phyloP scores from a whole-genome alignment of 495 filamentous ascomycete species.

The Podospora fimiseda region DNA sequence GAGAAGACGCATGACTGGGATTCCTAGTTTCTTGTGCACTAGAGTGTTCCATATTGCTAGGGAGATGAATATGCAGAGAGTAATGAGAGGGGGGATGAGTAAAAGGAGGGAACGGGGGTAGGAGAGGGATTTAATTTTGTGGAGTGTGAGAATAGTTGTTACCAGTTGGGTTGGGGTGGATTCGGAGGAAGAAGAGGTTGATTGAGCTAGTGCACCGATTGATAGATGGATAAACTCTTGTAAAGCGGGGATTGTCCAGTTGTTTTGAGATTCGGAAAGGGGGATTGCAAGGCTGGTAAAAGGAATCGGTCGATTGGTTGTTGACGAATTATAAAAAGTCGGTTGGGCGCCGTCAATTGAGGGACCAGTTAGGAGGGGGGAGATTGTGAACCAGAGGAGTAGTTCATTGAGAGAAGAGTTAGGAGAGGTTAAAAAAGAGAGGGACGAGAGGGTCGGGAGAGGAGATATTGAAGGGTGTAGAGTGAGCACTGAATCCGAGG shows the following conservation, averaged over 20 bases:
- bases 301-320: slow-evolving; percentile 12
- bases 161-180: neutral
- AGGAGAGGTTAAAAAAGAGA: slow-evolving; percentile 9
- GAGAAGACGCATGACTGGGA: slow-evolving; percentile 23
- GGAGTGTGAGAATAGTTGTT: neutral
- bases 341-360: slow-evolving; percentile 25
- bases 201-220: slow-evolving; percentile 23
- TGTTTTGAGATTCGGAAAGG: slow-evolving; percentile 8
- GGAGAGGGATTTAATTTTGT: slow-evolving; percentile 4
- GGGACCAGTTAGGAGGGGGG: slow-evolving; percentile 18
- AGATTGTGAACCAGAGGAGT: slow-evolving; percentile 27
- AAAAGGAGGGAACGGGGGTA: slow-evolving; percentile 12
- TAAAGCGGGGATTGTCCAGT: slow-evolving; percentile 22
- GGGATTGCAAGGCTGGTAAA: slow-evolving; percentile 7
- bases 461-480: neutral
- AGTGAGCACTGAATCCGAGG: slow-evolving; percentile 14
- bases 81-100: slow-evolving; percentile 15
- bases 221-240: slow-evolving; percentile 20
- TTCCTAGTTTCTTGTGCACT: slow-evolving; percentile 6
- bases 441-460: slow-evolving; percentile 18
- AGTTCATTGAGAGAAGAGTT: slow-evolving; percentile 24
- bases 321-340: slow-evolving; percentile 23
- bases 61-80: neutral
- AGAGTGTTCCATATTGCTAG: slow-evolving; percentile 8
- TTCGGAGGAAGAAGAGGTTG: slow-evolving; percentile 8